Evolutionary conservation across 345 rosid species (phyloP).

Genomic region (Melaleuca alternifolia): DNA sequence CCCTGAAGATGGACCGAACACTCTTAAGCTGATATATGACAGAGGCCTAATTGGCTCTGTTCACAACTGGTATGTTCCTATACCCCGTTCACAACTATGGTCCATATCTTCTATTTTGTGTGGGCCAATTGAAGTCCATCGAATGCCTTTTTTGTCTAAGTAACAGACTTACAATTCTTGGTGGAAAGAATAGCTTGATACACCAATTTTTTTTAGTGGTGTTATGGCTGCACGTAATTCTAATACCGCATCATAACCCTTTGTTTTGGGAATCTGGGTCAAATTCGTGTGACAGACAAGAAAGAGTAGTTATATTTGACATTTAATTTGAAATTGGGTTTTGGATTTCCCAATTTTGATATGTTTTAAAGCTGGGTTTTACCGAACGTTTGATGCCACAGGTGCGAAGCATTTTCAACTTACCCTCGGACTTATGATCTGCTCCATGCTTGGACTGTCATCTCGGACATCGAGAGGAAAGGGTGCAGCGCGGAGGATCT

Average conservation of each 20-base stretch:
- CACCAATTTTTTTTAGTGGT: not conserved
- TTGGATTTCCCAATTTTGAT: not conserved
- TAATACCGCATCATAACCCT: not conserved
- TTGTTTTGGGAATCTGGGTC: not conserved
- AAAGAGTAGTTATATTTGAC: not conserved
- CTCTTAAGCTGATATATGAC: conserved; percentile 73
- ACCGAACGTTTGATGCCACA: conserved; percentile 5
- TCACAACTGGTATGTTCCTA: conserved; percentile 64
- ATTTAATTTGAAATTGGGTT: not conserved
- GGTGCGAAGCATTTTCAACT: conserved; percentile 93
- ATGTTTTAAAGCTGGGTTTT: not conserved
- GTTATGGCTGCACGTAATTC: not conserved
- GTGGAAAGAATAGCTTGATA: not conserved
- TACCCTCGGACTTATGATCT: conserved; percentile 91
- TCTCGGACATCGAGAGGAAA: conserved; percentile 62
- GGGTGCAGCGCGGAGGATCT: conserved; percentile 80
- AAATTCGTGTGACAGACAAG: not conserved
- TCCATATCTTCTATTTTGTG: not conserved
- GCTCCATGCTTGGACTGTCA: conserved; percentile 63
- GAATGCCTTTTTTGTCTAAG: not conserved
- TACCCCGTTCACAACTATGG: not conserved
- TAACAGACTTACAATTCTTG: not conserved
- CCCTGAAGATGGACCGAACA: conserved; percentile 73
- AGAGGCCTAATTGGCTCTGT: conserved; percentile 71
- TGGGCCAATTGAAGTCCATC: not conserved